Percentiles rank a stretch among this genome's conserved stretches.
Conservation (phyloP, 306 rosid species). For the Canavalia gladiata region DNA sequence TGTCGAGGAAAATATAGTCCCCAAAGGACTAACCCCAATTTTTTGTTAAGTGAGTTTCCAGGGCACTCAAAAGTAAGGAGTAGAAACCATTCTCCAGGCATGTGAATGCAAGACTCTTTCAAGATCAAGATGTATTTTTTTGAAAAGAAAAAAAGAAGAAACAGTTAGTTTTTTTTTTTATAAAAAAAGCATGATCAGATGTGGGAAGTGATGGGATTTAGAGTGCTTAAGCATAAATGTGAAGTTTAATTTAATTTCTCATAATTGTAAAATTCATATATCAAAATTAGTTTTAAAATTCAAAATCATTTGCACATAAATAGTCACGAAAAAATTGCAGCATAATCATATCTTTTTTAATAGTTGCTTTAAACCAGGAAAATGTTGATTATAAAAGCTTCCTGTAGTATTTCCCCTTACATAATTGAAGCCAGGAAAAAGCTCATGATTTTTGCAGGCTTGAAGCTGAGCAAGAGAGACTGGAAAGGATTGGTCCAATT, state of each 20-base stretch:
- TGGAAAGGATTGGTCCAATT: constrained; percentile 70
- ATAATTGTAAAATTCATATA: background rate
- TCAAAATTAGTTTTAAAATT: constrained; percentile 1
- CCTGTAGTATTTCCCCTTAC: constrained; percentile 15
- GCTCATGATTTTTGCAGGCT: constrained; percentile 65
- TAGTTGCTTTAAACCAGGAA: constrained; percentile 45
- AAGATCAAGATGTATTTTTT: background rate
- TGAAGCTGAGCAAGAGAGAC: constrained; percentile 81
- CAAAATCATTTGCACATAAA: constrained; percentile 5
- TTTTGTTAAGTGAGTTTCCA: background rate
- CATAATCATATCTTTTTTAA: constrained; percentile 16
- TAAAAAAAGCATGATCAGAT: background rate
- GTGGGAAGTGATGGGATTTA: background rate
- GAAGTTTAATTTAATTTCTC: constrained; percentile 10
- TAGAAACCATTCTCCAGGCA: background rate
- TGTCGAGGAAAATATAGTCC: background rate
- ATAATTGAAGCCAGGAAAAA: constrained; percentile 28
- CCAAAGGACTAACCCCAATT: background rate
- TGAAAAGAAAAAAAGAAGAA: background rate
- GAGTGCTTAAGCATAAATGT: constrained; percentile 13
- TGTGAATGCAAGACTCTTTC: constrained; percentile 1
- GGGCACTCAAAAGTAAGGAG: background rate
- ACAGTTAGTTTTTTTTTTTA: background rate
- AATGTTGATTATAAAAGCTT: constrained; percentile 23
- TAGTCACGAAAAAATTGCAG: background rate